A percentile compares a stretch with the other conserved stretches of the same genome.
phyloP scores from a whole-genome alignment of 805 yeast genomes.

The Zygosaccharomyces bisporus region DNA sequence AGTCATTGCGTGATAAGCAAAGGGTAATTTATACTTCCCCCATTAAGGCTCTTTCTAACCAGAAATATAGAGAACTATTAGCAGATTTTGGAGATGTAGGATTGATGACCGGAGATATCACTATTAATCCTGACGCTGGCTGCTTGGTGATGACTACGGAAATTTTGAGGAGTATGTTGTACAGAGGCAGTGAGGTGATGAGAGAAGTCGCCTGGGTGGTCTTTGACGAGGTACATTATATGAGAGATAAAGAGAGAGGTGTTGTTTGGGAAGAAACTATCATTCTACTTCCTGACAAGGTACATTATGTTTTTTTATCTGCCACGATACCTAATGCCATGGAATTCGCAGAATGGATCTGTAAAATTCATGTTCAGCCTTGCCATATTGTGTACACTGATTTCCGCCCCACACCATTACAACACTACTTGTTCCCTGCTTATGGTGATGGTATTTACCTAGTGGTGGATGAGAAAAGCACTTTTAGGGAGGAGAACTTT shows the following conservation, averaged over 20 bases:
- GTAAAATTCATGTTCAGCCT: slow-evolving; percentile 91
- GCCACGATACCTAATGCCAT: slow-evolving; percentile 97
- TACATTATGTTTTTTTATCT: slow-evolving; percentile 86
- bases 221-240: slow-evolving; percentile 97
- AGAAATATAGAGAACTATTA: slow-evolving; percentile 84
- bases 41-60: slow-evolving; percentile 90
- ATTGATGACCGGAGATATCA: slow-evolving; percentile 98
- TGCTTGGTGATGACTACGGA: slow-evolving; percentile 99
- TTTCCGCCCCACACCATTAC: slow-evolving; percentile 97
- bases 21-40: slow-evolving; percentile 95
- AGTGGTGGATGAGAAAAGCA: slow-evolving; percentile 96
- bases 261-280: slow-evolving; percentile 99
- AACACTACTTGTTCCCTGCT: slow-evolving; percentile 96
- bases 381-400: slow-evolving; percentile 98
- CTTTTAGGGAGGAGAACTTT: slow-evolving; percentile 94
- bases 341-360: slow-evolving; percentile 99
- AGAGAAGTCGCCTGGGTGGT: slow-evolving; percentile 99
- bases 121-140: slow-evolving; percentile 96
- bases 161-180: slow-evolving; percentile 92
- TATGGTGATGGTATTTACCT: slow-evolving; percentile 97
- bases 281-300: slow-evolving; percentile 91
- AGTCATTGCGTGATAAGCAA: slow-evolving; percentile 84
- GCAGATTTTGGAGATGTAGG: slow-evolving; percentile 98
- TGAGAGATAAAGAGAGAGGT: slow-evolving; percentile 97
- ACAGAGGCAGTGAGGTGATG: slow-evolving; percentile 96